These are phyloP conservation scores for Syncephalastrum sp. DNA, from an alignment of 371 early-diverging fungal species.

Conservation along the genomic window DNA sequence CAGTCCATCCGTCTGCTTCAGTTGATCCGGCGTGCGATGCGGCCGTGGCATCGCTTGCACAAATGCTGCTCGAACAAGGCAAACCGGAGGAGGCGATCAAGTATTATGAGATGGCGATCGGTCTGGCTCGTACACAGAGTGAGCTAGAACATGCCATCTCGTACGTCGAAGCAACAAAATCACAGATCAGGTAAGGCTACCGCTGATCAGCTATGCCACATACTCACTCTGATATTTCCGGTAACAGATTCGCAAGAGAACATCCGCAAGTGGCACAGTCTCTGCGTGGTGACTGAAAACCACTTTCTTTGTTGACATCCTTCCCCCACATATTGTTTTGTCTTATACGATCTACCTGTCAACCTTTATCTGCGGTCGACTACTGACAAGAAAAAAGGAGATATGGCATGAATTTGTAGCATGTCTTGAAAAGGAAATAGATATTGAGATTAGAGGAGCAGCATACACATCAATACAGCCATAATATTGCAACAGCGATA, in stretches of 20 bases:
- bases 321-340: too few relatives aligned
- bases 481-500: too few relatives aligned
- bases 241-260: constrained; percentile 28
- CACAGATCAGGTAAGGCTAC: constrained; percentile 34
- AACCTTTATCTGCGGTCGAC: too few relatives aligned
- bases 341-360: too few relatives aligned
- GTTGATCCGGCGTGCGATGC: constrained; percentile 94
- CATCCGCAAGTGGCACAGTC: constrained; percentile 40
- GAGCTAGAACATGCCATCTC: constrained; percentile 88
- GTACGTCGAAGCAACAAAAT: constrained; percentile 64
- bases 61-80: constrained; percentile 85
- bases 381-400: too few relatives aligned
- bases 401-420: too few relatives aligned
- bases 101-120: constrained; percentile 83
- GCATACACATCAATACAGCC: too few relatives aligned
- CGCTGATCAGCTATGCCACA: not conserved
- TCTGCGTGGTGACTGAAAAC: constrained; percentile 7
- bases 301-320: too few relatives aligned
- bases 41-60: constrained; percentile 89
- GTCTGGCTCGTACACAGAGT: constrained; percentile 84
- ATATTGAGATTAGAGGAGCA: too few relatives aligned
- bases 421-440: too few relatives aligned
- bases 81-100: constrained; percentile 81
- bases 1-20: constrained; percentile 2
- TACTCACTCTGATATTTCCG: not conserved